These are phyloP conservation scores for Jaltomata sinuosa DNA, from an alignment of 257 asterid genomes.

Conservation along the genomic window DNA sequence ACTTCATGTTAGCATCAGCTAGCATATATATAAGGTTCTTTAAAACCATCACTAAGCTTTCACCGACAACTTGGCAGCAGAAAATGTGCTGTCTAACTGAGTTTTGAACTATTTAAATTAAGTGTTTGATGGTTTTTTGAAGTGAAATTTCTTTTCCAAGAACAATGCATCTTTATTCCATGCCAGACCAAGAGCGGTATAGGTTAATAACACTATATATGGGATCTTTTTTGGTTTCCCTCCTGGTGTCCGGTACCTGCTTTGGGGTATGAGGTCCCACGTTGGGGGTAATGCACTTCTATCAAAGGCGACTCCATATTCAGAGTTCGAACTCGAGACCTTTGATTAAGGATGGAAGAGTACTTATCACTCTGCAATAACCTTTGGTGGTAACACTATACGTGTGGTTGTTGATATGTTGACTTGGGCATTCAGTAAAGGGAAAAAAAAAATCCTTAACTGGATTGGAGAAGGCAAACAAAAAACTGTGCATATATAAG, in stretches of 20 bases:
- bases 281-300: too few species aligned
- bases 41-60: background rate
- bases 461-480: too few species aligned
- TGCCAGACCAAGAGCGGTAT: background rate
- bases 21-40: background rate
- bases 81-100: background rate
- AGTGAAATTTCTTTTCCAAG: background rate
- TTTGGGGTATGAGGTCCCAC: too few species aligned
- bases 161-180: background rate
- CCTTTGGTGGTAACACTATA: too few species aligned
- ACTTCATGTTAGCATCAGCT: background rate
- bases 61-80: background rate
- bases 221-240: too few species aligned
- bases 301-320: too few species aligned
- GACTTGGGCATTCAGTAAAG: background rate
- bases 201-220: background rate
- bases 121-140: background rate
- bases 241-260: too few species aligned
- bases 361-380: too few species aligned
- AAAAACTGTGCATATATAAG: too few species aligned
- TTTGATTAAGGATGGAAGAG: too few species aligned
- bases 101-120: background rate
- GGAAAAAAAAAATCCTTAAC: too few species aligned
- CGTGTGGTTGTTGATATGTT: background rate
- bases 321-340: too few species aligned